Evolutionary conservation across 495 filamentous ascomycete genomes (phyloP), one percentile per base, ranked within the genome.

Genomic region (Aspergillus steynii): DNA sequence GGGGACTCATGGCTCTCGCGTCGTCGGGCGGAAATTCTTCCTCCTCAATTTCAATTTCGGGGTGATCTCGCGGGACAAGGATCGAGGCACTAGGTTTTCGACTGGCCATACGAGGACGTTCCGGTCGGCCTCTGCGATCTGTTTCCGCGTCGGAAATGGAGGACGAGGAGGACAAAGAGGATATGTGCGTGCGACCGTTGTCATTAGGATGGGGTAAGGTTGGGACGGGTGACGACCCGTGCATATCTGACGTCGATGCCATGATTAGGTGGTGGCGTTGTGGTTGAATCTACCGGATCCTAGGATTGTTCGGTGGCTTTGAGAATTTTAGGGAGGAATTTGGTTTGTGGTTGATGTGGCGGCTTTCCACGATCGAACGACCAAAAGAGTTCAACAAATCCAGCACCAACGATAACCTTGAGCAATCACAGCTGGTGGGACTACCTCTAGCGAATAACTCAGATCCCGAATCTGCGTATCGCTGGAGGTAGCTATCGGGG

Each of bases 1-100:
- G 84, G 1, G 95, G 95, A 73, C 92, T 96, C 95, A 99, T 99
- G 48, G 92, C 88, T 59, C 94, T 80, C 46, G 94, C 93, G 71
- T 97, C 95, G 72, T 92, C 88, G 2, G 89, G 89, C 25, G 91
- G 92, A 61, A 88, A 84, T 61, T 86, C 82, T 72, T 88, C 84
- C 46, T 89, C 81, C 61, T 88, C 73, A 9, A 88, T 80, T 66
- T 90, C 87, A 54, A 90, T 85, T 56, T 85, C 82, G 10, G 82
- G 80, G 50, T 87, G 86, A 65, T 93, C 88, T 56, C 89, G 83
- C 20, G 90, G 88, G 20, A 94, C 86, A 60, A 96, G 88, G 63
- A 93, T 90, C 32, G 91, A 91, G 61, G 88, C 89, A 67, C 88
- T 91, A 55, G 86, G 87, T 74, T 90, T 90, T 45, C 90, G 83